Conservation (phyloP, 2,329 filamentous ascomycete genomes). For the Colletotrichum nymphaeae region DNA sequence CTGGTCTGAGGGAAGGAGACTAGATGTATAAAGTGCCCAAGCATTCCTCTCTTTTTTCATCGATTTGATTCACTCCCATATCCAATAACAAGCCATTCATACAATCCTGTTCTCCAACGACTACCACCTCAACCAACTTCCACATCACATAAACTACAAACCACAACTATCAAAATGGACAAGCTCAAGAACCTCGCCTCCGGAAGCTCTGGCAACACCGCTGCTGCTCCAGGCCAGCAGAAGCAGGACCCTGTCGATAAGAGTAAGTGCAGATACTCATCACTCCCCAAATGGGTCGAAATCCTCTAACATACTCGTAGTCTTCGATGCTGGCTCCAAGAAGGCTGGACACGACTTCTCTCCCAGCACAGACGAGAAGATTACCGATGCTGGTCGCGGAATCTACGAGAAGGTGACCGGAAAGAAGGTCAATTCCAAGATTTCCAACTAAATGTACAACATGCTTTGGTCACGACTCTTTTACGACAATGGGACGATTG, state of each 20-base stretch:
- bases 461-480: background rate
- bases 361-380: conserved; percentile 50
- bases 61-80: too few relatives aligned
- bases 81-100: background rate
- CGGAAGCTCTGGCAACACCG: conserved; percentile 5
- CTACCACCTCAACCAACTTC: too few relatives aligned
- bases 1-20: background rate
- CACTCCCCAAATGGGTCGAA: rapidly evolving
- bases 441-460: conserved; percentile 46
- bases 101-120: background rate
- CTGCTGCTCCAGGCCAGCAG: conserved; percentile 10
- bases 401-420: conserved; percentile 51
- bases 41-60: background rate
- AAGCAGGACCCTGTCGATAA: conserved; percentile 53
- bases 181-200: conserved; percentile 25
- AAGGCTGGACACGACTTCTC: conserved; percentile 50
- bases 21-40: background rate
- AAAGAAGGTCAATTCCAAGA: conserved; percentile 45
- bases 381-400: conserved; percentile 48
- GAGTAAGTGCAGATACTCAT: conserved; percentile 41
- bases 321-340: conserved; percentile 43
- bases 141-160: background rate
- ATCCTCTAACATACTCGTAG: conserved; percentile 35
- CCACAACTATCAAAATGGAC: conserved; percentile 9
- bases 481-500: background rate